These are phyloP conservation scores for Cutaneotrichosporon dermatis DNA, from an alignment of 1,284 basidiomycete species.

Conservation along the genomic window DNA sequence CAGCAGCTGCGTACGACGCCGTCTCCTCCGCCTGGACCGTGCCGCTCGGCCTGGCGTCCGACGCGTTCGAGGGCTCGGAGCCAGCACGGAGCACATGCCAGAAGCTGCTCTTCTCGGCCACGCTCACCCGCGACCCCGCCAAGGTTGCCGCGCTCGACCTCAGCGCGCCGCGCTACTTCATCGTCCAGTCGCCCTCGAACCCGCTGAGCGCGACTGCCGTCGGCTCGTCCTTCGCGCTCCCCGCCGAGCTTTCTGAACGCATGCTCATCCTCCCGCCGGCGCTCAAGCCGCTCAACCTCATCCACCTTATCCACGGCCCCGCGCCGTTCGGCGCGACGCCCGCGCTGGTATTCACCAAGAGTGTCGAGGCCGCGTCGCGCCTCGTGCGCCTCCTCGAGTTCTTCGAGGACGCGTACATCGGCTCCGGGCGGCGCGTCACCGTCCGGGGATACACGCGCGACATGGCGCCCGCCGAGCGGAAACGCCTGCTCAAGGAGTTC, in stretches of 20 bases:
- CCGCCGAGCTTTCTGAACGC: conserved; percentile 70
- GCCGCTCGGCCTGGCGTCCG: conserved; percentile 30
- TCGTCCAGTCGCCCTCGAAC: conserved; percentile 59
- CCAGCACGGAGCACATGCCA: conserved; percentile 58
- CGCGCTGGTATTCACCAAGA: conserved; percentile 91
- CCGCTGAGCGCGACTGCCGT: conserved; percentile 41
- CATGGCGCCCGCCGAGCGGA: conserved; percentile 67
- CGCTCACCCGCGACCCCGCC: conserved; percentile 86
- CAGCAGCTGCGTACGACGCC: conserved; percentile 47
- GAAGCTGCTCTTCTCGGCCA: conserved; percentile 95
- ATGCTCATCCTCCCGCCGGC: conserved; percentile 76
- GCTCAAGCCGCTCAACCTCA: conserved; percentile 83
- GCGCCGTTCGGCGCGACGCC: conserved; percentile 21
- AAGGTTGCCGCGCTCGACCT: conserved; percentile 81
- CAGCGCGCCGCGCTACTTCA: conserved; percentile 77
- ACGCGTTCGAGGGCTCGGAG: conserved; percentile 21
- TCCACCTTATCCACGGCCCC: conserved; percentile 67
- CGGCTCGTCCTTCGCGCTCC: conserved; percentile 71
- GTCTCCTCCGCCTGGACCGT: conserved; percentile 50
- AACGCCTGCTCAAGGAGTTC: conserved; percentile 72
- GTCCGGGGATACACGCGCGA: conserved; percentile 82
- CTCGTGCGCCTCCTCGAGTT: conserved; percentile 78
- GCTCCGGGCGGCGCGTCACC: conserved; percentile 46
- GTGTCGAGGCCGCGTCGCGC: conserved; percentile 79
- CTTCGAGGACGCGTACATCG: conserved; percentile 61